These are phyloP conservation scores for Zygotorulaspora florentina DNA, from an alignment of 805 yeast genomes.

Conservation along the genomic window DNA sequence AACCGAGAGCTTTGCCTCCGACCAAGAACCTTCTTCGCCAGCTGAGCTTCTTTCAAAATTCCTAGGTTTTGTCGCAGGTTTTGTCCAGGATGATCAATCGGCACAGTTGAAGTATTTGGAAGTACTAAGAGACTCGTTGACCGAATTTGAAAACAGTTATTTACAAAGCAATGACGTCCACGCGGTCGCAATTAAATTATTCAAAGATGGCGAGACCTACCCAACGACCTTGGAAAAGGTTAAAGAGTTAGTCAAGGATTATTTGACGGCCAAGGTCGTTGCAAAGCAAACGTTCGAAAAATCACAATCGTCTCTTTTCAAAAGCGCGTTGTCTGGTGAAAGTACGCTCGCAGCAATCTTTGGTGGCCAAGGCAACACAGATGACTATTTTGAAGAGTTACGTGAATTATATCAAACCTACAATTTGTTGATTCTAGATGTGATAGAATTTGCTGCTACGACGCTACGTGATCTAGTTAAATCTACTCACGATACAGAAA, in stretches of 20 bases:
- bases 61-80: constrained; percentile 60
- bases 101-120: constrained; percentile 54
- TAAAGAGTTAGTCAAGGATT: constrained; percentile 70
- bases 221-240: constrained; percentile 71
- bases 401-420: constrained; percentile 78
- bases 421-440: constrained; percentile 66
- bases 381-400: constrained; percentile 94
- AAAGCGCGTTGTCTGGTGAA: constrained; percentile 51
- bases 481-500: constrained; percentile 66
- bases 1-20: constrained; percentile 81
- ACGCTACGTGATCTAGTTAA: constrained; percentile 65
- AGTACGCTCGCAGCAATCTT: constrained; percentile 79
- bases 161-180: constrained; percentile 78
- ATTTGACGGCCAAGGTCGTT: constrained; percentile 57
- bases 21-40: constrained; percentile 82
- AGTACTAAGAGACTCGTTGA: constrained; percentile 63
- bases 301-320: constrained; percentile 57
- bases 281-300: constrained; percentile 47
- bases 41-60: constrained; percentile 82
- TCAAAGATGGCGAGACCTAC: constrained; percentile 47
- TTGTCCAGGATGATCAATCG: constrained; percentile 32
- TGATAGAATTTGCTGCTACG: constrained; percentile 64
- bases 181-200: constrained; percentile 71
- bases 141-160: constrained; percentile 82
- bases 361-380: constrained; percentile 99